These are phyloP conservation scores for Lichtheimia ramosa DNA, from an alignment of 371 early-diverging fungal genomes.

Conservation along the genomic window DNA sequence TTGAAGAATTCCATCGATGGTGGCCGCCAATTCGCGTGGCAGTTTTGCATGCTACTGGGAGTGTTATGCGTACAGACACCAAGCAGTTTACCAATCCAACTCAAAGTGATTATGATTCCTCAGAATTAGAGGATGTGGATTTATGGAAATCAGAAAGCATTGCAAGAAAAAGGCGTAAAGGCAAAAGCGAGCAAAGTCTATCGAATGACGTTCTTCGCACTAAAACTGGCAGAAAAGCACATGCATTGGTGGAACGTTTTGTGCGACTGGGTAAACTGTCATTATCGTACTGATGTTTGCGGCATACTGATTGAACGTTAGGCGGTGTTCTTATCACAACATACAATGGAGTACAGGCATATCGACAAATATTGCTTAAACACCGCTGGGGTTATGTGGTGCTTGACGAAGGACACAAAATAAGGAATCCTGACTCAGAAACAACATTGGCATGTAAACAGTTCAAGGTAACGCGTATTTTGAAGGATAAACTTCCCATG, in stretches of 20 bases:
- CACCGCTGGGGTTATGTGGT: conserved; percentile 90
- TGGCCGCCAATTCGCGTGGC: conserved; percentile 93
- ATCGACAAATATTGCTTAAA: conserved; percentile 65
- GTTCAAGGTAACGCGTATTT: conserved; percentile 45
- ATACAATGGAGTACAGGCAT: conserved; percentile 77
- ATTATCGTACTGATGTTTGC: too few species aligned
- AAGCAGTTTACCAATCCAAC: not conserved
- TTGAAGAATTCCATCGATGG: conserved; percentile 93
- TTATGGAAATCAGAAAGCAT: conserved; percentile 11
- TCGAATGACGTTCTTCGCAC: conserved; percentile 24
- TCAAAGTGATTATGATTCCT: not conserved
- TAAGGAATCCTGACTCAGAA: conserved; percentile 93
- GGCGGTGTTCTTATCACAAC: conserved; percentile 91
- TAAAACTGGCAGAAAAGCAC: conserved; percentile 38
- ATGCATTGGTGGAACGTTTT: conserved; percentile 33
- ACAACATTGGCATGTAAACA: conserved; percentile 87
- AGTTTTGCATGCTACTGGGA: conserved; percentile 85
- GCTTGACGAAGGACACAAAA: conserved; percentile 98
- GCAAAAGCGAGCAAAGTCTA: conserved; percentile 12
- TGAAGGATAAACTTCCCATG: too few species aligned
- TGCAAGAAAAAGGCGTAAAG: conserved; percentile 30
- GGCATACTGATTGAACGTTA: not conserved
- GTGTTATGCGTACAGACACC: conserved; percentile 52
- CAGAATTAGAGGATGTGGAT: conserved; percentile 17
- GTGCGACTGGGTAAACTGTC: conserved; percentile 24